Evolutionary conservation across 805 yeast species (phyloP).

Genomic region (Vanderwaltozyma tropicalis): DNA sequence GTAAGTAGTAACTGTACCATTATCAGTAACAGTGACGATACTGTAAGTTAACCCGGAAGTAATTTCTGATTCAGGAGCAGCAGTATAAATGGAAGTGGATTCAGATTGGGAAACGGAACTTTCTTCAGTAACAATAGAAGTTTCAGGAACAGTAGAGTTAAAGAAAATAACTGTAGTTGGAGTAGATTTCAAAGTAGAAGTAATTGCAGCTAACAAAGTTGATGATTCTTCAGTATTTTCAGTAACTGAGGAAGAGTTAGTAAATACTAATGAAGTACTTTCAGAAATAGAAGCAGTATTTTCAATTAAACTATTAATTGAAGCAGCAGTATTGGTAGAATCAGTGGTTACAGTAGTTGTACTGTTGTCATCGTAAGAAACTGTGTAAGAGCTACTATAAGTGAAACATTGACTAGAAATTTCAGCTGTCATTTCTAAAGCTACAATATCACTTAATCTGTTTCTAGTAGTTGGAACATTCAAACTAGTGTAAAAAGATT

Average conservation of each 20-base stretch:
- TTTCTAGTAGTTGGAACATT: background rate
- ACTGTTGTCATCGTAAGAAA: background rate
- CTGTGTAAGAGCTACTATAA: background rate
- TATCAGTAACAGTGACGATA: conserved; percentile 13
- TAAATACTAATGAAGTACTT: no score
- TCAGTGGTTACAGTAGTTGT: background rate
- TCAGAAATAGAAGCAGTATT: background rate
- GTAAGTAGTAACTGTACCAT: conserved; percentile 20
- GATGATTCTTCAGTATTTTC: no score
- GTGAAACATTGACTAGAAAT: background rate
- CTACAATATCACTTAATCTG: background rate
- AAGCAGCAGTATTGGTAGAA: background rate
- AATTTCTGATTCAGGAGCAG: background rate
- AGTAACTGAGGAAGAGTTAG: no score
- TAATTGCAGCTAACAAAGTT: no score
- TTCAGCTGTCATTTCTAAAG: background rate
- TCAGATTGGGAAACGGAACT: background rate
- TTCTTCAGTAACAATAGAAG: conserved; percentile 1
- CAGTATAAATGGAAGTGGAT: no score
- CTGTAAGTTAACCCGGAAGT: background rate
- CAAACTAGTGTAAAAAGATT: background rate
- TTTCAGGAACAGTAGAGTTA: conserved; percentile 3
- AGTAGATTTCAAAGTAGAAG: no score
- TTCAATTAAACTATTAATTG: background rate
- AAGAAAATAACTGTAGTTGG: no score